These are phyloP conservation scores for Globisporangium barbulae DNA, from an alignment of 352 stramenopile genomes.

Conservation along the genomic window DNA sequence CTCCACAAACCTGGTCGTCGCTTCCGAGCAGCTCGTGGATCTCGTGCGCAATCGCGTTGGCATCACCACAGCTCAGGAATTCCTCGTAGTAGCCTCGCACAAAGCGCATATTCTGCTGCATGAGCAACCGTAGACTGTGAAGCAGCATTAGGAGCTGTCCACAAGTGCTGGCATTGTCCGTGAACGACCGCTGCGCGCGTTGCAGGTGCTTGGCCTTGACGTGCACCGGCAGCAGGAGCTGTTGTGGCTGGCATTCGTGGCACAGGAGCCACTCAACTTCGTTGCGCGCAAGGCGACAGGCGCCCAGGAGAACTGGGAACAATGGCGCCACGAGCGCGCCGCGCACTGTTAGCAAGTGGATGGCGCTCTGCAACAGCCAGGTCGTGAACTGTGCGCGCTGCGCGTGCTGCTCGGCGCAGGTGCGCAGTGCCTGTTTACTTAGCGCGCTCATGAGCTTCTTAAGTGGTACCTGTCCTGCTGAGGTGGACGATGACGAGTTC, in stretches of 20 bases:
- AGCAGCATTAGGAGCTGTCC: conserved; percentile 22
- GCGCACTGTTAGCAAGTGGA: conserved; percentile 40
- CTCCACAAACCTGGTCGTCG: conserved; percentile 12
- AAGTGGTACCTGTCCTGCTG: conserved; percentile 6
- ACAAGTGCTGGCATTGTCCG: conserved; percentile 15
- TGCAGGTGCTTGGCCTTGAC: conserved; percentile 56
- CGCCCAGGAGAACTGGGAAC: conserved; percentile 44
- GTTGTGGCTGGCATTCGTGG: conserved; percentile 20
- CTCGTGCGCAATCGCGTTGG: conserved; percentile 41
- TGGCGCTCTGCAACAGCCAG: conserved; percentile 35
- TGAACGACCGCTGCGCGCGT: conserved; percentile 23
- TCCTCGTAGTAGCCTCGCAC: conserved; percentile 36
- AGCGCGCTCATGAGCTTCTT: conserved; percentile 44
- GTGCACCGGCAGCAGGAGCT: conserved; percentile 34
- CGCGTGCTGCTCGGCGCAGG: conserved; percentile 27
- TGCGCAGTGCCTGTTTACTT: conserved; percentile 46
- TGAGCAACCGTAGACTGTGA: conserved; percentile 24
- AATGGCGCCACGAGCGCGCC: conserved; percentile 35
- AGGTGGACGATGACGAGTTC: conserved; percentile 10
- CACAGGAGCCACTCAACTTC: conserved; percentile 56
- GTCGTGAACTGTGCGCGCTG: conserved; percentile 36
- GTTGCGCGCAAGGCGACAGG: conserved; percentile 27
- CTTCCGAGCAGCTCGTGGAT: conserved; percentile 21
- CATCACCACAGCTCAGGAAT: conserved; percentile 41
- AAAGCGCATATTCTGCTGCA: conserved; percentile 21